These are phyloP conservation scores for Coemansia sp. DNA, from an alignment of 192 early-diverging fungal species.

Conservation along the genomic window DNA sequence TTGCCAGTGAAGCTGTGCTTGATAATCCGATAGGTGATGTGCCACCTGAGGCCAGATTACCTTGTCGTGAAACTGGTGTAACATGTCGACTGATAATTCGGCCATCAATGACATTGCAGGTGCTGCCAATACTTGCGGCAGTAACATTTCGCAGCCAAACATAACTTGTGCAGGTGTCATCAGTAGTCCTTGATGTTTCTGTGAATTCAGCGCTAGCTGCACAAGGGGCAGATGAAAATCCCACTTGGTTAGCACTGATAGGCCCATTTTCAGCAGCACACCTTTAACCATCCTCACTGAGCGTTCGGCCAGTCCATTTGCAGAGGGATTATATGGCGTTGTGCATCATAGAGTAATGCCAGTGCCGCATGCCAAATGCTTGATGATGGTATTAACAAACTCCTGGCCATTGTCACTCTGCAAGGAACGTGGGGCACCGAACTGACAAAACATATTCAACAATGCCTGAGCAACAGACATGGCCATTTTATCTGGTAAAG, in stretches of 20 bases:
- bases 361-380: not conserved
- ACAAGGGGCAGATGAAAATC: no score
- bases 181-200: no score
- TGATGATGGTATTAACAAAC: not conserved
- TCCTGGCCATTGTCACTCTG: not conserved
- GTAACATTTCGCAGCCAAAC: no score
- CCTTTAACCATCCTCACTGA: not conserved
- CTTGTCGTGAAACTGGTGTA: no score
- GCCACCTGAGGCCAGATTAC: not conserved
- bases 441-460: not conserved
- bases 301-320: conserved; percentile 1
- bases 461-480: not conserved
- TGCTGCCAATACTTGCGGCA: no score
- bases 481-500: not conserved
- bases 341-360: not conserved
- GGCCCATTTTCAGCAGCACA: not conserved
- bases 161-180: no score
- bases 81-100: not conserved
- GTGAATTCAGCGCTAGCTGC: no score
- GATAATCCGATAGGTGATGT: not conserved
- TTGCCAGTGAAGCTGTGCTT: not conserved
- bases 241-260: no score
- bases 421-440: not conserved
- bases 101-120: not conserved
- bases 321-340: not conserved